Conservation (phyloP, 768 basidiomycete species). For the Basidioascus undulatus region DNA sequence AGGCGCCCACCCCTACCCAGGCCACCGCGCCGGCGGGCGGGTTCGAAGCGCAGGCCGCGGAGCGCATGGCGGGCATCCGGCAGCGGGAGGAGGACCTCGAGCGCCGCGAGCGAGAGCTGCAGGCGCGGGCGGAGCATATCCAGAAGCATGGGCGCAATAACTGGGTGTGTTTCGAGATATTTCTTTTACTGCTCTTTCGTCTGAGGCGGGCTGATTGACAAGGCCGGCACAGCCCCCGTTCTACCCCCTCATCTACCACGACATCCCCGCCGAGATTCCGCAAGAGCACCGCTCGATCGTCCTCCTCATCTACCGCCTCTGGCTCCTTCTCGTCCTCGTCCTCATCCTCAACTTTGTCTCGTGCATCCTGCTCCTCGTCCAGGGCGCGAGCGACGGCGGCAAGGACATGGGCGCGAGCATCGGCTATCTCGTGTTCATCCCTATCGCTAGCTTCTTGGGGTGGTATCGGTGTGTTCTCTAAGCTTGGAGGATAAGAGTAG, state of each 20-base stretch:
- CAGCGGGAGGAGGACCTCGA: slow-evolving; percentile 61
- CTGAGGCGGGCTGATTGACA: not conserved
- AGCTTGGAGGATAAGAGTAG: too few species aligned
- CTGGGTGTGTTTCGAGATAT: slow-evolving; percentile 62
- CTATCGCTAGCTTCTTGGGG: slow-evolving; percentile 56
- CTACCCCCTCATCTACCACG: slow-evolving; percentile 83
- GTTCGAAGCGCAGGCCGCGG: slow-evolving; percentile 7
- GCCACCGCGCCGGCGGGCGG: slow-evolving; percentile 17
- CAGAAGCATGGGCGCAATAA: slow-evolving; percentile 67
- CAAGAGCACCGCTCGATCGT: slow-evolving; percentile 53
- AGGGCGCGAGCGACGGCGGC: slow-evolving; percentile 49
- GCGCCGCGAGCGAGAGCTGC: slow-evolving; percentile 31
- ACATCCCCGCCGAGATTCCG: slow-evolving; percentile 73
- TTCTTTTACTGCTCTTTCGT: not conserved
- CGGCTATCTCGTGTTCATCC: slow-evolving; percentile 54
- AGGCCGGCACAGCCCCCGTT: slow-evolving; percentile 24
- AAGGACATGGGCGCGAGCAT: slow-evolving; percentile 62
- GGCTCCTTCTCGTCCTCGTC: slow-evolving; percentile 67
- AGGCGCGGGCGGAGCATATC: slow-evolving; percentile 29
- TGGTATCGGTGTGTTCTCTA: slow-evolving; percentile 53
- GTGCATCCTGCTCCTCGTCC: slow-evolving; percentile 59
- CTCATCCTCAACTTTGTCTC: slow-evolving; percentile 74
- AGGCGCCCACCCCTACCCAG: slow-evolving; percentile 7
- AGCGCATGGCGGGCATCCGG: slow-evolving; percentile 34
- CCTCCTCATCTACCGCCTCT: slow-evolving; percentile 69